Conservation (phyloP, 768 basidiomycete species). For the Tremella yokohamensis region DNA sequence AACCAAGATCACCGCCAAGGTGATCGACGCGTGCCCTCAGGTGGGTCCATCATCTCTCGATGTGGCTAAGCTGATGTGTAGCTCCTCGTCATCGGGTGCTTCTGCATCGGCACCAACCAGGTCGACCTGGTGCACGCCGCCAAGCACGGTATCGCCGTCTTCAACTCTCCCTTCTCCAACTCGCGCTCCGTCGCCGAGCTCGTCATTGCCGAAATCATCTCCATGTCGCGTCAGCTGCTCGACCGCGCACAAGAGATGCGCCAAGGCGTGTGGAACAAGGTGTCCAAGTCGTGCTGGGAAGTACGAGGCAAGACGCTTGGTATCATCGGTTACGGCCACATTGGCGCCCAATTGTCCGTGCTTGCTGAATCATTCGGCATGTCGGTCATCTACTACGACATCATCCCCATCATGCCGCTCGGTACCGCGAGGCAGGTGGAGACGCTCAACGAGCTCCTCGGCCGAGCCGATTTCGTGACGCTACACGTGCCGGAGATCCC, state of each 20-base stretch:
- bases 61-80: constrained; percentile 48
- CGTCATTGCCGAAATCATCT: constrained; percentile 88
- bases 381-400: constrained; percentile 90
- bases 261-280: constrained; percentile 94
- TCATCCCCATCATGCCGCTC: constrained; percentile 94
- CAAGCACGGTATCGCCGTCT: constrained; percentile 87
- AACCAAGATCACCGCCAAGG: constrained; percentile 87
- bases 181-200: constrained; percentile 98
- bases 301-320: constrained; percentile 95
- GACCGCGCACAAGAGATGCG: constrained; percentile 85
- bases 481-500: constrained; percentile 94
- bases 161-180: constrained; percentile 94
- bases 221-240: constrained; percentile 86
- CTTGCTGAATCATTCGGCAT: constrained; percentile 95
- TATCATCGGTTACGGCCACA: constrained; percentile 97
- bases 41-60: constrained; percentile 53
- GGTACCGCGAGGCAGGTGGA: constrained; percentile 90
- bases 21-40: constrained; percentile 81
- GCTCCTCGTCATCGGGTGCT: constrained; percentile 95
- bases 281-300: constrained; percentile 98
- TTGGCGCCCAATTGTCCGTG: constrained; percentile 93
- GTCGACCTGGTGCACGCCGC: constrained; percentile 83
- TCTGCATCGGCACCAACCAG: constrained; percentile 99
- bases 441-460: constrained; percentile 67
- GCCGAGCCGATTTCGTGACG: constrained; percentile 84